Conservation (phyloP, 2,329 filamentous ascomycete genomes). For the Aureobasidium uvarum region DNA sequence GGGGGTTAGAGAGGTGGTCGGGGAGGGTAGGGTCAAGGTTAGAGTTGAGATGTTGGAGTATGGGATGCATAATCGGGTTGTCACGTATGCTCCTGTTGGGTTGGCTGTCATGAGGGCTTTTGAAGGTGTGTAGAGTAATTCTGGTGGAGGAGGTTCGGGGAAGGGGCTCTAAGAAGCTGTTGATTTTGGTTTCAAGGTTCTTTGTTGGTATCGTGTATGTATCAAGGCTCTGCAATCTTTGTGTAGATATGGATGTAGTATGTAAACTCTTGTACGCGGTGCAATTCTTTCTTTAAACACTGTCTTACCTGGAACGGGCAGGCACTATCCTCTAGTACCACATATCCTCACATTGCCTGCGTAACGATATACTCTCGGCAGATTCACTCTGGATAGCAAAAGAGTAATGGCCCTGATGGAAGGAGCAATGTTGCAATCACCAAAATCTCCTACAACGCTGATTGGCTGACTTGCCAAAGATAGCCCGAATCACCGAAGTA, state of each 20-base stretch:
- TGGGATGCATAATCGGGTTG: constrained; percentile 64
- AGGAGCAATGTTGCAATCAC: neutral
- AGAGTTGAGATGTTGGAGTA: constrained; percentile 47
- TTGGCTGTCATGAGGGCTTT: constrained; percentile 67
- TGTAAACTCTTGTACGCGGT: neutral
- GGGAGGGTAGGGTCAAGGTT: constrained; percentile 35
- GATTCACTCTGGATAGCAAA: neutral
- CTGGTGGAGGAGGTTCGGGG: neutral
- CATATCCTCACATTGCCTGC: neutral
- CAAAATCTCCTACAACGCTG: neutral
- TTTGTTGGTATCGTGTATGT: neutral
- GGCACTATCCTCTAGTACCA: neutral
- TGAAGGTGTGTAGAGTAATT: constrained; percentile 38
- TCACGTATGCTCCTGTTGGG: constrained; percentile 63
- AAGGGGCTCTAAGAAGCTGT: no score
- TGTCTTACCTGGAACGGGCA: neutral
- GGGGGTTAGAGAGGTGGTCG: constrained; percentile 36
- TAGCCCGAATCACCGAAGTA: neutral
- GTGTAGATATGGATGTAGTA: neutral
- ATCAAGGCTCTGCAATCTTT: neutral
- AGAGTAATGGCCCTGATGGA: neutral
- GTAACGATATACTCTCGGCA: neutral
- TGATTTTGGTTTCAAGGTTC: neutral
- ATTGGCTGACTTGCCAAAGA: neutral
- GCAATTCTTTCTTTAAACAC: neutral